Base-by-base conservation (phyloP, 2,329 filamentous ascomycete genomes). In the Xylariaceae sp. region DNA sequence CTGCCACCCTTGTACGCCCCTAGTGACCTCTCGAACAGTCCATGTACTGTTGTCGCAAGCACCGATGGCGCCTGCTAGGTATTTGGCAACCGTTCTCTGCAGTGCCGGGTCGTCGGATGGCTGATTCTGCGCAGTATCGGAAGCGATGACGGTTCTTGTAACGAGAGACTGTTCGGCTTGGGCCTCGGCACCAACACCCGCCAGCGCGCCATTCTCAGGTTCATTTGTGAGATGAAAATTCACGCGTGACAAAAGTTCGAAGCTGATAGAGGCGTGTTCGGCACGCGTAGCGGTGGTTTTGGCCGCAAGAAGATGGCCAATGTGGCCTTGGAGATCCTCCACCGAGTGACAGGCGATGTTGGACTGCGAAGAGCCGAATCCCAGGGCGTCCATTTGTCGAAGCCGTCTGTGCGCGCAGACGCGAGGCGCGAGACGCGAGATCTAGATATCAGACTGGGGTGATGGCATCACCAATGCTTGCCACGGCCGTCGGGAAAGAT, bases 1-100 rank as follows among this genome's bases (percentile, higher is more conserved):
- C 1, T 61, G 64, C 74, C 74, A 78, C 4, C 74, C 73, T 31
- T 73, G 66, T 0, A 65, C 46, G 6, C 54, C 61, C 11, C 67
- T 61, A 16, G 67, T 65, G 14, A 72, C 62, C 13, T 69, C 61
- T 14, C 68, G 62, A 18, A 70, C 55, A 2, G 50, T 53, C 75
- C 75, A 79, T 1, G 55, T 56, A 46, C 73, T 73, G 11, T 60
- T 61, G 44, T 79, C 74, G 3, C 66, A 60, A 6, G 56, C 54
- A 16, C 67, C 59, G 11, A 78, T 48, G 3, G 61, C 57, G 9
- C 51, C 53, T 21, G 70, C 59, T 43, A 80, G 69, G 36, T 71
- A 63, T 47, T 68, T 69, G 7, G 71, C 66, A 19, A 77, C 65
- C 2, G 65, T 60, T 38, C 61, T 66, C 51, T 78, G 76, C 23